Evolutionary conservation across 2,329 filamentous ascomycete genomes (phyloP), one percentile per base, ranked within the genome.

Genomic region (Chaetomium sp.): DNA sequence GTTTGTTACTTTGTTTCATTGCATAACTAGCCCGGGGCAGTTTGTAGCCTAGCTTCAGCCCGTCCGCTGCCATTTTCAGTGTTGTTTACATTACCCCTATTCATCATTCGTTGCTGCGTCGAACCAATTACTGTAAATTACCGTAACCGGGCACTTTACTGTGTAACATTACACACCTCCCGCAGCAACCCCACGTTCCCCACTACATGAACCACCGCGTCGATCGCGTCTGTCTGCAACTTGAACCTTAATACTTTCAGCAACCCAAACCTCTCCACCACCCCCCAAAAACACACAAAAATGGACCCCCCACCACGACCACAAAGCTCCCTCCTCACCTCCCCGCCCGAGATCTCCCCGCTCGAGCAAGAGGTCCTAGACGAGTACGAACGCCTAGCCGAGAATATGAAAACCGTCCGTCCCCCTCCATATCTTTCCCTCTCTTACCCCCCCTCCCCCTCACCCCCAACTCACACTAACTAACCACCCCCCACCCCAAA

Each of bases 281-380:
- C 33, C 12, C 13, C 33, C 33, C 16, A 63, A 61, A 21, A 56
- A 5, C 50, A 55, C 35, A 62, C 57, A 49, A 65, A 65, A 47
- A 73, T 73, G 71, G 71, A 73, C 53, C 68, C 67, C 23, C 54
- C 59, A 56, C 58, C 60, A 55, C 58, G 61, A n/a, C 69, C 51
- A 9, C 65, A 67, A 49, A 67, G 63, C 57, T 61, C 62, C 57
- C 67, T 68, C 38, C 65, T 66, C 68, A 25, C 80, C 49, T 76
- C 79, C 2, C 78, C 79, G 35, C 82, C 83, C 25, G 86, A 89
- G 72, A 81, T 97, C 67, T 85, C 89, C 0, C 90, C 92, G 4
- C 85, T 96, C 8, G 93, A 99, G 80, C 93, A 97, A 77, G 92
- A 98, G 75, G 90, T 99, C 1, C 82, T 99, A 0, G 93, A 98